Conservation (phyloP, 352 stramenopile genomes). For the Phytophthora fragariae region DNA sequence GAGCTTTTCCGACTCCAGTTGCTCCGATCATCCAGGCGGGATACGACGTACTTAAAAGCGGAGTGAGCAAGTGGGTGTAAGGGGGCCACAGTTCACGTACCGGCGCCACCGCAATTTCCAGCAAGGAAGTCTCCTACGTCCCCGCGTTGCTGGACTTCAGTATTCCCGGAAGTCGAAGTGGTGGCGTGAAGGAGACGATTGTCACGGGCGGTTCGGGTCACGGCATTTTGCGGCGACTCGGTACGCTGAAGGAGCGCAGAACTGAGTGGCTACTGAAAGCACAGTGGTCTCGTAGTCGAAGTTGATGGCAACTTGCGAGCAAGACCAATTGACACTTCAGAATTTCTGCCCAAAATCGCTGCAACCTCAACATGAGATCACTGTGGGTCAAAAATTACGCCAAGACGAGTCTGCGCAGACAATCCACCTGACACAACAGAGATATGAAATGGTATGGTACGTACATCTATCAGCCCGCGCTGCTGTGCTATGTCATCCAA, state of each 20-base stretch:
- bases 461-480: constrained; percentile 2
- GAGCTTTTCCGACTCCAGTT: constrained; percentile 97
- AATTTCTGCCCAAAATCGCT: too few species aligned
- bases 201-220: not conserved
- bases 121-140: constrained; percentile 55
- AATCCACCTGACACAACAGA: constrained; percentile 4
- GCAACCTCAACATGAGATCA: not conserved
- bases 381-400: not conserved
- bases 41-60: constrained; percentile 92
- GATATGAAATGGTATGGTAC: not conserved
- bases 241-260: constrained; percentile 4
- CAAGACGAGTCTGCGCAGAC: not conserved
- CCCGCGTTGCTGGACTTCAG: constrained; percentile 27
- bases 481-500: constrained; percentile 32
- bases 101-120: constrained; percentile 62
- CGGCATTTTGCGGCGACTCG: not conserved
- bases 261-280: too few species aligned
- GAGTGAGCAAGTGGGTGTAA: too few species aligned
- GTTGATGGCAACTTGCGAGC: too few species aligned
- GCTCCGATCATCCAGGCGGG: constrained; percentile 96
- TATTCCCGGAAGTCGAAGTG: not conserved
- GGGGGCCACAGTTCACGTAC: too few species aligned
- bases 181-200: constrained; percentile 5
- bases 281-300: too few species aligned
- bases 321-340: too few species aligned